A percentile compares a stretch with the other conserved stretches of the same genome.
phyloP scores from a whole-genome alignment of 192 early-diverging fungal genomes.

The Backusella luteola region DNA sequence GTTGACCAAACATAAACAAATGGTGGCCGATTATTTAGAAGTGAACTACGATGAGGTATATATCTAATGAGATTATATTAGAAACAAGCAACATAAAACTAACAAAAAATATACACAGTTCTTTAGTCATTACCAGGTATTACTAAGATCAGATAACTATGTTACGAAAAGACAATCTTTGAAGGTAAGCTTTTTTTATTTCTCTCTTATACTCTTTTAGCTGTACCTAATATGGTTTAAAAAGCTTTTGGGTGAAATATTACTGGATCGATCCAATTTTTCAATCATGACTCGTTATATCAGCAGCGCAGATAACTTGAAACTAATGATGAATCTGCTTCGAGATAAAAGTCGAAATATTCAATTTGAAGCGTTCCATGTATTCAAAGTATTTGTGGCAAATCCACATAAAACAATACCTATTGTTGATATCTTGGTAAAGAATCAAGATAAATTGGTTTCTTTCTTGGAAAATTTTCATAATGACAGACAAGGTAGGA shows the following conservation, averaged over 20 bases:
- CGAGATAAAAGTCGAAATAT: slow-evolving; percentile 96
- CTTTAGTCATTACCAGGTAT: slow-evolving; percentile 81
- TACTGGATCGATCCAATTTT: slow-evolving; percentile 94
- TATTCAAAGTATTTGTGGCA: slow-evolving; percentile 99
- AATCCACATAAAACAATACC: slow-evolving; percentile 95
- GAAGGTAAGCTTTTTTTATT: slow-evolving; percentile 62
- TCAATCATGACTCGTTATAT: slow-evolving; percentile 95
- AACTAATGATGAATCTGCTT: slow-evolving; percentile 97
- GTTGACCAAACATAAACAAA: slow-evolving; percentile 89
- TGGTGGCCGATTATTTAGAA: slow-evolving; percentile 88
- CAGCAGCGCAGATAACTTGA: slow-evolving; percentile 86
- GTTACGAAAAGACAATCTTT: slow-evolving; percentile 98
- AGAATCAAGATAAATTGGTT: slow-evolving; percentile 91
- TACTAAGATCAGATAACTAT: slow-evolving; percentile 91
- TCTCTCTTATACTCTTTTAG: not conserved
- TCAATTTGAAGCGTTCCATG: slow-evolving; percentile 99
- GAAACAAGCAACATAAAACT: not conserved
- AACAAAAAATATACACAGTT: slow-evolving; percentile 50
- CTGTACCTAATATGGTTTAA: not conserved
- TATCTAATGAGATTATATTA: not conserved
- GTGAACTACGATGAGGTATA: slow-evolving; percentile 81
- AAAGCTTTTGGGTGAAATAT: slow-evolving; percentile 92
- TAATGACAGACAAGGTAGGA: slow-evolving; percentile 87
- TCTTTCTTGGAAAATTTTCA: slow-evolving; percentile 89
- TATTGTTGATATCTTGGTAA: slow-evolving; percentile 87